Base-by-base conservation (phyloP, 352 stramenopile species). In the Phytophthora foliorum region DNA sequence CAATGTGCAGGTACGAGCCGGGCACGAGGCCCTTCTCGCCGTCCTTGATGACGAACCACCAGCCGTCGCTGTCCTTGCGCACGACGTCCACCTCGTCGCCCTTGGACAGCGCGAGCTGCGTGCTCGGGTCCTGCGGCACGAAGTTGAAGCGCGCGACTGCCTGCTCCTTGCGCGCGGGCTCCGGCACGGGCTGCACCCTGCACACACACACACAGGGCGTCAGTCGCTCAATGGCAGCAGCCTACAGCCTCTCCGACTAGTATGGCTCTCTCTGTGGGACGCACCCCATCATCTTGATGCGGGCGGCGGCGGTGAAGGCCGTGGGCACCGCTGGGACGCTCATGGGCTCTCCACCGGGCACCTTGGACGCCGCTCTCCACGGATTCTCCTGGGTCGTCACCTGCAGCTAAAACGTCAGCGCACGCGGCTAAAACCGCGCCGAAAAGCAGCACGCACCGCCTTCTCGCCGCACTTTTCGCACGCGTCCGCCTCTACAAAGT, bases 41-140 rank as follows among this genome's bases (percentile, higher is more conserved):
- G 49, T 92, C 81, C 31, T 92, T 82, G 19, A 84, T 69, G 25
- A 95, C 86, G 59, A 95, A 92, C 87, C 87, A 95, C 87, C 87
- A 95, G 58, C 87, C 87, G 52, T 95, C 87, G 50, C 72, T 78
- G 61, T 95, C 87, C 69, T 93, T 95, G 46, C 87, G 87, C 65
- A 95, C 86, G 31, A 95, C 82, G 48, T 90, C 77, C 48, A 95
- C 72, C 24, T 82, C 69, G 48, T 95, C 87, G 51, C 82, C 87
- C 66, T 93, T 95, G 17, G 67, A 64, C 29, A 95, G 67, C 10
- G 65, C 71, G n/a, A 95, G 69, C 66, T 95, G 87, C 48, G 85
- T 89, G n/a, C 70, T 64, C 29, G 73, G 60, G 50, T 95, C 87
- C 64, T 90, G 82, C 11, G 87, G 87, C 48, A 87, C 82, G 58